Conservation (phyloP, 208 protist genomes). For the Plasmodiophora brassicae region DNA sequence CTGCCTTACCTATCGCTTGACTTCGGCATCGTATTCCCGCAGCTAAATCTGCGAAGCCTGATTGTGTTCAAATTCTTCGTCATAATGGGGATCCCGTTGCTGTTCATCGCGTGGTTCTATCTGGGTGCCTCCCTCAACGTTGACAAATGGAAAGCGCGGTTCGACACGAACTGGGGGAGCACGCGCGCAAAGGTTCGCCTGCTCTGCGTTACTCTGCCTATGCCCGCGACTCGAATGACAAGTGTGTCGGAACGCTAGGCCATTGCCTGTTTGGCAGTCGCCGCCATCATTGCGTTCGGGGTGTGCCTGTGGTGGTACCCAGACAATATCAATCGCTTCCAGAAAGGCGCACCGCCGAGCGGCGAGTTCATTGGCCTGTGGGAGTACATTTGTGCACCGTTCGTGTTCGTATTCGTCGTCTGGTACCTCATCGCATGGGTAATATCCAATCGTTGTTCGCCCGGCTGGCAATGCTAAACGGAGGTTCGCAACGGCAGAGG, state of each 20-base stretch:
- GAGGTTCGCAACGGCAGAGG: not conserved
- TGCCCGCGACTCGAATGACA: not conserved
- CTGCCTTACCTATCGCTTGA: not conserved
- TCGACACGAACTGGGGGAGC: not conserved
- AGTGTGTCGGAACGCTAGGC: not conserved
- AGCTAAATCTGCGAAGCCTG: not conserved
- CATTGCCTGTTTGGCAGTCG: not conserved
- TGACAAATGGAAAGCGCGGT: not conserved
- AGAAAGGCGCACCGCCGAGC: not conserved
- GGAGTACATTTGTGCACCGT: not conserved
- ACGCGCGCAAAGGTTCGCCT: not conserved
- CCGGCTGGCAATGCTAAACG: not conserved
- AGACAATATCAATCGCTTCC: not conserved
- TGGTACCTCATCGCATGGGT: constrained; percentile 12
- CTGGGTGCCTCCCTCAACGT: not conserved
- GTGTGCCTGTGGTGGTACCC: not conserved
- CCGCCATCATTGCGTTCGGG: not conserved
- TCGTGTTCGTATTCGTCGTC: not conserved
- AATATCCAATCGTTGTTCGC: not conserved
- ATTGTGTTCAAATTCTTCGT: not conserved
- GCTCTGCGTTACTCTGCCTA: not conserved
- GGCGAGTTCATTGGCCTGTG: not conserved
- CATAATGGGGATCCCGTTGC: not conserved
- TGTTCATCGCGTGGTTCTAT: not conserved
- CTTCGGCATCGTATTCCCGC: not conserved